These are phyloP conservation scores for Sporothrix brunneoviolacea DNA, from an alignment of 2,329 filamentous ascomycete species.

Conservation along the genomic window DNA sequence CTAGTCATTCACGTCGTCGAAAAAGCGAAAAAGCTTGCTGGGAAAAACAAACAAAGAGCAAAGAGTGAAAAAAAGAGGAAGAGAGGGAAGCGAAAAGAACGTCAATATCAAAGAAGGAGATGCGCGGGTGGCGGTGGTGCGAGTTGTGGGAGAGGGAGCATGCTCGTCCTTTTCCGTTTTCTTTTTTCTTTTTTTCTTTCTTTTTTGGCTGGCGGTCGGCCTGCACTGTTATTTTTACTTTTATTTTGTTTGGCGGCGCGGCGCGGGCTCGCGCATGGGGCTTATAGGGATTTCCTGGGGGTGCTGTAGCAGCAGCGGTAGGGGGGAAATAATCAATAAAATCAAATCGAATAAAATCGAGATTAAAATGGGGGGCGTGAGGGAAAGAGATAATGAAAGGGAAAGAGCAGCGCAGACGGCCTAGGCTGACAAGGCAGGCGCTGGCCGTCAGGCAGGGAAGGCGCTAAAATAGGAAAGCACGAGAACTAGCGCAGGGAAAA, in stretches of 20 bases:
- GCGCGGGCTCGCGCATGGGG: constrained; percentile 13
- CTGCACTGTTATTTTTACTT: neutral
- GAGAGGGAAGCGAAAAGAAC: neutral
- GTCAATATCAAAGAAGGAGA: neutral
- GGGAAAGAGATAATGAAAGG: too few species aligned
- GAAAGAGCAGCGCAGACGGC: too few species aligned
- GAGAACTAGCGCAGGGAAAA: constrained; percentile 5
- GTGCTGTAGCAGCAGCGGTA: neutral
- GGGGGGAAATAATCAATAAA: too few species aligned
- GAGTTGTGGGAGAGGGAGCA: constrained; percentile 6
- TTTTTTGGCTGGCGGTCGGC: neutral
- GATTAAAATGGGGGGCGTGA: too few species aligned
- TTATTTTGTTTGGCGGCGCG: constrained; percentile 2
- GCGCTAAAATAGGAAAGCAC: constrained; percentile 12
- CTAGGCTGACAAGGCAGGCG: too few species aligned
- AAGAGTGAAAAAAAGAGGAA: neutral
- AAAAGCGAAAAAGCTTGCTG: neutral
- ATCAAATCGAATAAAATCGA: too few species aligned
- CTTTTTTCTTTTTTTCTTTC: neutral
- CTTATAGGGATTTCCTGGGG: constrained; percentile 14
- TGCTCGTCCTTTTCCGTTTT: neutral
- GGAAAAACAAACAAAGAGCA: neutral
- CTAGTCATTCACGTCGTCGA: constrained; percentile 1
- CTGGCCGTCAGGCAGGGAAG: neutral
- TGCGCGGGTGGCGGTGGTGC: constrained; percentile 1